Percentiles rank a stretch among this genome's conserved stretches.
Evolutionary conservation across 257 asterid species (phyloP).

Genomic region (Fraxinus cuspidata): DNA sequence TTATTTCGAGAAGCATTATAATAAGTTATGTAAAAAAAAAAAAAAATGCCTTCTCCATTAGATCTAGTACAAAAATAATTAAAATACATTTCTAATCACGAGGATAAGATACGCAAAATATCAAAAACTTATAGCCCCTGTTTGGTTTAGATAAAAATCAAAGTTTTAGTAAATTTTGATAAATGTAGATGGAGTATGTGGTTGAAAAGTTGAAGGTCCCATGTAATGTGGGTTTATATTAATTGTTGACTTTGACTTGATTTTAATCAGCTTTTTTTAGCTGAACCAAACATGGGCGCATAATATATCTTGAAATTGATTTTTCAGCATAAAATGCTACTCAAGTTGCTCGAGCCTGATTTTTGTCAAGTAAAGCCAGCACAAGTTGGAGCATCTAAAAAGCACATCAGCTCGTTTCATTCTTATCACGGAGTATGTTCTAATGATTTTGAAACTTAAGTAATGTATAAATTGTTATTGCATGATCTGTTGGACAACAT

Average conservation of each 20-base stretch:
- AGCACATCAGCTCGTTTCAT: conserved; percentile 14
- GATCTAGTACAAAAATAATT: background rate
- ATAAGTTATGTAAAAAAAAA: background rate
- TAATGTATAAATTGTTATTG: background rate
- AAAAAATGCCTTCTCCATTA: background rate
- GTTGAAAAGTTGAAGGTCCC: too few relatives aligned
- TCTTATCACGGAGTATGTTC: background rate
- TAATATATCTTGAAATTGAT: background rate
- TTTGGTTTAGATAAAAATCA: too few relatives aligned
- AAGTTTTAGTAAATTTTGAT: too few relatives aligned
- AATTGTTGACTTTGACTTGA: too few relatives aligned
- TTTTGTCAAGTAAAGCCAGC: conserved; percentile 17
- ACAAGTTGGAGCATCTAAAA: conserved; percentile 25
- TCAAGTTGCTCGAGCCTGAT: conserved; percentile 14
- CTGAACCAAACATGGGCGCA: too few relatives aligned
- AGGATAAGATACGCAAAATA: background rate
- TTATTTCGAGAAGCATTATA: background rate
- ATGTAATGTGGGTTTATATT: too few relatives aligned
- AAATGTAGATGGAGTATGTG: too few relatives aligned
- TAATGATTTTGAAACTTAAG: background rate
- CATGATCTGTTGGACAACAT: background rate
- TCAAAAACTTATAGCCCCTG: background rate
- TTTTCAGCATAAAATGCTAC: background rate
- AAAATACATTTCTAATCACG: background rate
- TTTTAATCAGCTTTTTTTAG: too few relatives aligned